Percentiles rank a stretch among this genome's conserved stretches.
These are phyloP conservation scores for Myriosclerotinia curreyana DNA, from an alignment of 2,329 filamentous ascomycete species.

Conservation along the genomic window DNA sequence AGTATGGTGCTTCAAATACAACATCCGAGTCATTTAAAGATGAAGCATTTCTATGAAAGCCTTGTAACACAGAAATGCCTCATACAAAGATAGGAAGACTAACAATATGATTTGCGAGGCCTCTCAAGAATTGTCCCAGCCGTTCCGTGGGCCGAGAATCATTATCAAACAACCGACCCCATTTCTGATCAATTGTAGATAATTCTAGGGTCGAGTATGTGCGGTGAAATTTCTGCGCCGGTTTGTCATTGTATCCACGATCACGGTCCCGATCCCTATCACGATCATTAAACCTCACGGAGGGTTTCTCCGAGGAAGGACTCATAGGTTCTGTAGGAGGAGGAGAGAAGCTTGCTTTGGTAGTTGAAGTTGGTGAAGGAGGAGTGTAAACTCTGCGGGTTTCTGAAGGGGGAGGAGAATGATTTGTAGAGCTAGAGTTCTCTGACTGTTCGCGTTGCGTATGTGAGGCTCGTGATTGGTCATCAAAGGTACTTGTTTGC, in stretches of 20 bases:
- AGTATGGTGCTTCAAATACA: constrained; percentile 1
- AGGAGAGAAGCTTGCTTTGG: constrained; percentile 36
- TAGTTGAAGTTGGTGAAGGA: constrained; percentile 47
- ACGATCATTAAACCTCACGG: constrained; percentile 33
- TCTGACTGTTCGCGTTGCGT: constrained; percentile 44
- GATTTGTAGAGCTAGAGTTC: constrained; percentile 40
- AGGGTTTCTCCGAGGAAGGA: constrained; percentile 39
- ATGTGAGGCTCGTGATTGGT: constrained; percentile 34
- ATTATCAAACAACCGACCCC: constrained; percentile 71
- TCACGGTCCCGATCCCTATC: constrained; percentile 32
- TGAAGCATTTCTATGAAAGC: constrained; percentile 1
- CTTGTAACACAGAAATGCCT: background rate
- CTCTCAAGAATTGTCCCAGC: constrained; percentile 67
- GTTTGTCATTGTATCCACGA: constrained; percentile 10
- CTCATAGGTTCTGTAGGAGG: constrained; percentile 34
- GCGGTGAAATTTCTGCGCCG: constrained; percentile 21
- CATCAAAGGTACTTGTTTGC: constrained; percentile 37
- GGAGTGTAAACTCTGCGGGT: constrained; percentile 50
- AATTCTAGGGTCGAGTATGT: constrained; percentile 44
- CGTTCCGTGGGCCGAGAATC: constrained; percentile 65
- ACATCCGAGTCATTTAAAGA: background rate
- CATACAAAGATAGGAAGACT: constrained; percentile 33
- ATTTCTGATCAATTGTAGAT: constrained; percentile 66
- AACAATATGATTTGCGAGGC: constrained; percentile 72
- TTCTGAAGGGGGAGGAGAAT: constrained; percentile 45